These are phyloP conservation scores for Asterophora parasitica DNA, from an alignment of 768 basidiomycete species.

Conservation along the genomic window DNA sequence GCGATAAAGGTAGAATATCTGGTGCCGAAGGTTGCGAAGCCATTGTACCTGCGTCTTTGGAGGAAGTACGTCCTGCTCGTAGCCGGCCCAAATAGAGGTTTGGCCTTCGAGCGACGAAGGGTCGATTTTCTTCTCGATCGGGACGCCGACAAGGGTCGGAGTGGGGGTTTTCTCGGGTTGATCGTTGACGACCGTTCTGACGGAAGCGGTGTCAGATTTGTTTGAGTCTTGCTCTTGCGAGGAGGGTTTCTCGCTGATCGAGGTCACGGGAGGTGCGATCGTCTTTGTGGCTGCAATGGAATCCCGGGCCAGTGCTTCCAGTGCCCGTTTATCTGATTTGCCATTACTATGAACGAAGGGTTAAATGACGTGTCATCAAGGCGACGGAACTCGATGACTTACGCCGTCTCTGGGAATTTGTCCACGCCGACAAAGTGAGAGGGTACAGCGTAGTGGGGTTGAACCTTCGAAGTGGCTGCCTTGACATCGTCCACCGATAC, in stretches of 20 bases:
- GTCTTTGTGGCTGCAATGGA: conserved; percentile 3
- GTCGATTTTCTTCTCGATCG: conserved; percentile 16
- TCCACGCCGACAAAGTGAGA: conserved; percentile 37
- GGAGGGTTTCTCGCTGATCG: neutral
- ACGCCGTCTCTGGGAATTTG: conserved; percentile 50
- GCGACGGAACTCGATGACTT: conserved; percentile 15
- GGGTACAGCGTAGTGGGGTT: conserved; percentile 58
- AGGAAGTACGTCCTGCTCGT: conserved; percentile 46
- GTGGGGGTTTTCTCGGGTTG: conserved; percentile 14
- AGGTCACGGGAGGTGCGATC: neutral
- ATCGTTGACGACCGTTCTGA: too few species aligned
- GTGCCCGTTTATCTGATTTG: conserved; percentile 44
- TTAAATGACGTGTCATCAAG: neutral
- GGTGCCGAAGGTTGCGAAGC: conserved; percentile 51
- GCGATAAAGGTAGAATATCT: conserved; percentile 53
- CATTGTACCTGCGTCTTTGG: conserved; percentile 42
- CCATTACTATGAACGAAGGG: conserved; percentile 35
- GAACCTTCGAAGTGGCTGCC: conserved; percentile 39
- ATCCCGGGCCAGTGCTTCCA: conserved; percentile 34
- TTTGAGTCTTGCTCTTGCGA: too few species aligned
- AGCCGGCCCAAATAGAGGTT: conserved; percentile 44
- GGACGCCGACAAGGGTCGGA: conserved; percentile 14
- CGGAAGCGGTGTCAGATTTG: too few species aligned
- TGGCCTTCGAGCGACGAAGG: conserved; percentile 24
- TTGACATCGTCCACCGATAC: conserved; percentile 34